Base-by-base conservation (phyloP, 306 rosid species). In the Senna tora region DNA sequence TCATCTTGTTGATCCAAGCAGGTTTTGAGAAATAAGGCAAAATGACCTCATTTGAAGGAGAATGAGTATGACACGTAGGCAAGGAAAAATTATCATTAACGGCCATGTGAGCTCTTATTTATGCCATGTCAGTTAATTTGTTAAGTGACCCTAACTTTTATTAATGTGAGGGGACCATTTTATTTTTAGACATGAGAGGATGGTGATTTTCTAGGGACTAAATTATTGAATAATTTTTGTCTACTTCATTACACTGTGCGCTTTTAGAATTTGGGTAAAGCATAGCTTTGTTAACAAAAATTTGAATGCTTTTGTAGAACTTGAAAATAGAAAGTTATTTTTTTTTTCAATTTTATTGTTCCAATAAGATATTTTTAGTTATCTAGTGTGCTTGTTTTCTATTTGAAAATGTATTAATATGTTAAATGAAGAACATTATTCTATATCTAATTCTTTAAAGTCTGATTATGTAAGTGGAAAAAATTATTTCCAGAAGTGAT, bases 211-310 rank as follows among this genome's bases (percentile, higher is more conserved):
- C 0, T 36, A 36, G 6, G 39, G 39, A 36, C 39, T 4, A 1
- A 36, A 36, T 4, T 36, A 36, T 36, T 36, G 5, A 43, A 25
- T 25, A 69, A 2, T 9, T 67, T 4, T 30, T 67, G 71, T 30
- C 8, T 56, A 28, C 16, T n/a, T 9, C 11, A 61, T 16, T 45
- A 4, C 14, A 33, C 16, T n/a, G 16, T 60, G 32, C 62, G 57
- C 66, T 77, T 46, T 11, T 19, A 73, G 22, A 53, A 57, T 52
- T 36, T 39, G 62, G 21, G 7, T 6, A 16, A 62, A 32, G 22
- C 72, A n/a, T 65, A 8, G 8, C 32, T 51, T 68, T 56, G 42
- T 74, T 69, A 17, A 20, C 17, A 61, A 42, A 65, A 42, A 63
- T 13, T 60, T 5, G 0, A 39, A n/a, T n/a, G n/a, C n/a, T 20